Percentiles rank a stretch among this genome's conserved stretches.
phyloP scores from a whole-genome alignment of 352 stramenopile genomes.

The Aphanomyces astaci region DNA sequence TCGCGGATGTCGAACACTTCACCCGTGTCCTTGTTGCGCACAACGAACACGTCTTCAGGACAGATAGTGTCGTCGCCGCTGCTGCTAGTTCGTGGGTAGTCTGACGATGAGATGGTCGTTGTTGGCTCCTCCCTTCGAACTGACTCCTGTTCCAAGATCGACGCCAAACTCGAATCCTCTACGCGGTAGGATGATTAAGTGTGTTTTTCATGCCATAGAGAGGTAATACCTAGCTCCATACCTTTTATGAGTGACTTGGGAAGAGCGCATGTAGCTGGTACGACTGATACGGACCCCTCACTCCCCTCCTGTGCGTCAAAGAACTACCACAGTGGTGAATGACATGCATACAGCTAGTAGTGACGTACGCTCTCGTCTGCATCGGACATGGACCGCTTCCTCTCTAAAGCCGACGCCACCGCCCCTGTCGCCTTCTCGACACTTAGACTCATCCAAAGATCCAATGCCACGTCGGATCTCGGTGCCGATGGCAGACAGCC shows the following conservation, averaged over 20 bases:
- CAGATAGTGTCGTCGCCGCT: slow-evolving; percentile 10
- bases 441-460: slow-evolving; percentile 9
- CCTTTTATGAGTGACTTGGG: background rate
- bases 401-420: background rate
- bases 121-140: background rate
- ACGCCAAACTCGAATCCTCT: slow-evolving; percentile 18
- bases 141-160: background rate
- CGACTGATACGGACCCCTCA: background rate
- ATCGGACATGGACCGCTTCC: background rate
- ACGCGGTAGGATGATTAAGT: background rate
- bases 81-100: slow-evolving; percentile 12
- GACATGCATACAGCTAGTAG: background rate
- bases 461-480: slow-evolving; percentile 1
- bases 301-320: slow-evolving; percentile 1
- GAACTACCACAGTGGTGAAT: background rate
- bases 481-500: background rate
- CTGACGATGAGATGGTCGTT: background rate
- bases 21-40: slow-evolving; percentile 76
- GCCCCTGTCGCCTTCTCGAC: background rate
- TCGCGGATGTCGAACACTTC: slow-evolving; percentile 73
- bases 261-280: background rate
- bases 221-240: background rate
- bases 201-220: background rate
- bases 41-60: slow-evolving; percentile 58
- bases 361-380: slow-evolving; percentile 6